Evolutionary conservation across 2,329 filamentous ascomycete genomes (phyloP), one percentile per base, ranked within the genome.

Genomic region (Penicillium palitans): DNA sequence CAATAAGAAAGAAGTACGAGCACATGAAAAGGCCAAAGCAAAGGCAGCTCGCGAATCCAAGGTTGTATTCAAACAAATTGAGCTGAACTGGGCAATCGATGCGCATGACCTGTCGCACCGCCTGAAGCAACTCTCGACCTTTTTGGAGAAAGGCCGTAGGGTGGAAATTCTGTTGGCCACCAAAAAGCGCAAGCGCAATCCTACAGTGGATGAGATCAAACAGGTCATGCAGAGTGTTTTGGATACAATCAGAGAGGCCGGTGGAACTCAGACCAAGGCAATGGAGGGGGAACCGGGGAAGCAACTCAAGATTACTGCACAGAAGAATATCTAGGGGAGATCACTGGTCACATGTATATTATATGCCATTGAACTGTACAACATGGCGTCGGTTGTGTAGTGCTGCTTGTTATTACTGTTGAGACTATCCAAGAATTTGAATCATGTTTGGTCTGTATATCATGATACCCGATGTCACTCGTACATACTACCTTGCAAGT

Each of bases 1-100:
- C 31, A 81, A 65, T 74, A 75, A 24, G 76, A 81, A 55, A 74
- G 79, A 55, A 19, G 55, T 54, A 12, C 54, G 48, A 19, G 55
- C 55, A 44, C 47, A 37, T 31, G 65, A 68, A 31, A 68, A 67
- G 51, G 61, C 60, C 27, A 66, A 60, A 40, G 69, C 72, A 21
- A 72, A 73, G 57, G 66, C 70, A 76, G 66, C 79, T 71, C 63
- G 77, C 72, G 53, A 78, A 65, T 67, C 66, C 69, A 76, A 61
- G 72, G 74, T 63, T 60, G 72, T 69, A 66, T 71, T 75, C 17
- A 97, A 97, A 78, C 88, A 88, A 70, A 74, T 97, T n/a, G 93
- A 97, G 77, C 67, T 98, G 67, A 93, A 91, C 74, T 98, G 93
- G 93, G 87, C 88, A 35, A 96, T 96, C 68, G 87, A 87, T 60